Conservation (phyloP, 106 monocot species). For the Acanthochlamys bracteata region DNA sequence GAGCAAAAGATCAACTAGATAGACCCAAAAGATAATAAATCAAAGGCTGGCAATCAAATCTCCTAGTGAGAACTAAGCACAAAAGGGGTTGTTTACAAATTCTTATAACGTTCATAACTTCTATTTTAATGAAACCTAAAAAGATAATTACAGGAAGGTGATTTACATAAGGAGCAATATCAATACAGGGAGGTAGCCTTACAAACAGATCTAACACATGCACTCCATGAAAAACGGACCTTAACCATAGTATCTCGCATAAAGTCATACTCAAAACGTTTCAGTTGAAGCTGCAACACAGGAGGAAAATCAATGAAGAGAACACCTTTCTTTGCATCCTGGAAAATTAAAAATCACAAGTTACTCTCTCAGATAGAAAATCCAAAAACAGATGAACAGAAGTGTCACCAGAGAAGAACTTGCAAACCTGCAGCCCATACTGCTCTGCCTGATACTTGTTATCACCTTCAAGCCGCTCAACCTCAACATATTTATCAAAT, state of each 20-base stretch:
- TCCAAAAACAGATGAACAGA: not conserved
- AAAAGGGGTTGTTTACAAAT: too few species aligned
- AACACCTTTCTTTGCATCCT: constrained; percentile 93
- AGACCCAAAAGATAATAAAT: too few species aligned
- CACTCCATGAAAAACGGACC: constrained; percentile 28
- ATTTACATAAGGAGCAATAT: not conserved
- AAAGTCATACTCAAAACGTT: constrained; percentile 96
- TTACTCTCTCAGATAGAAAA: not conserved
- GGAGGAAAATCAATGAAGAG: constrained; percentile 84
- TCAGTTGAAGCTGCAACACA: constrained; percentile 84
- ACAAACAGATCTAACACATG: not conserved
- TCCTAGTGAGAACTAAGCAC: too few species aligned
- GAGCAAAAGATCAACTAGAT: too few species aligned
- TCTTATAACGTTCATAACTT: too few species aligned
- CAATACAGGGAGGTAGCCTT: not conserved
- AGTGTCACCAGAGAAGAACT: not conserved
- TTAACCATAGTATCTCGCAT: constrained; percentile 89
- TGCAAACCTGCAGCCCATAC: constrained; percentile 71
- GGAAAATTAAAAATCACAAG: constrained; percentile 5
- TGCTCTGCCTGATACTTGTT: constrained; percentile 93
- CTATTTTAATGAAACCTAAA: too few species aligned
- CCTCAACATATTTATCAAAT: constrained; percentile 95
- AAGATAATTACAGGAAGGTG: too few species aligned
- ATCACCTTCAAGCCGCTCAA: constrained; percentile 85
- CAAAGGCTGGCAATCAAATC: too few species aligned